Percentiles rank a stretch among this genome's conserved stretches.
Evolutionary conservation across 1,284 basidiomycete genomes (phyloP).

Genomic region (Apiotrichum domesticum): DNA sequence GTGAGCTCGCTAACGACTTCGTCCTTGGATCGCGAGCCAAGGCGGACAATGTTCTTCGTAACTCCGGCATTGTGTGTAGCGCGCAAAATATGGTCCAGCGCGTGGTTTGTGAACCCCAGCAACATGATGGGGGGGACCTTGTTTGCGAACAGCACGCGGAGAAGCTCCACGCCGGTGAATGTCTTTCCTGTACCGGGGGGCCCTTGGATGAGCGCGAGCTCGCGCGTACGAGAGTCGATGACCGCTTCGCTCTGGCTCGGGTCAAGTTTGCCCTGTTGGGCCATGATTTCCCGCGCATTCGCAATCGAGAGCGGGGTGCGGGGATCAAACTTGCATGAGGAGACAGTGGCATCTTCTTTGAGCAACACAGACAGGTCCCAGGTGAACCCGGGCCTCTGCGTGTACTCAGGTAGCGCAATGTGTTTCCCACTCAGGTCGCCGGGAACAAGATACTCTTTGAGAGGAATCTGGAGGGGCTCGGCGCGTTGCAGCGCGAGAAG

Average conservation of each 20-base stretch:
- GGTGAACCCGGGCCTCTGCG: conserved; percentile 51
- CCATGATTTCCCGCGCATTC: conserved; percentile 33
- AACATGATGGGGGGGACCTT: conserved; percentile 56
- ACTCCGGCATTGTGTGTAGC: conserved; percentile 59
- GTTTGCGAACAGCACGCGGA: conserved; percentile 58
- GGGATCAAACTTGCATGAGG: conserved; percentile 40
- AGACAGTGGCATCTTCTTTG: conserved; percentile 9
- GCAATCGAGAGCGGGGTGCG: conserved; percentile 47
- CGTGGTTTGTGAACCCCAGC: conserved; percentile 70
- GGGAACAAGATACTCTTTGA: conserved; percentile 53
- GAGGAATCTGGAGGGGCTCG: conserved; percentile 55
- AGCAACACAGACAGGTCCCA: conserved; percentile 53
- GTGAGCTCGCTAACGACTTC: conserved; percentile 51
- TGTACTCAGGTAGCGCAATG: conserved; percentile 53
- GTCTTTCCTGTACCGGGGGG: conserved; percentile 74
- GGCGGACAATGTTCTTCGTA: conserved; percentile 57
- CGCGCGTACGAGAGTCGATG: conserved; percentile 56
- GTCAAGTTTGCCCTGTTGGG: conserved; percentile 33
- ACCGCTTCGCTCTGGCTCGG: conserved; percentile 62
- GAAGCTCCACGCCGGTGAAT: conserved; percentile 60
- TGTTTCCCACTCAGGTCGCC: conserved; percentile 14
- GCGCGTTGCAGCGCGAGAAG: conserved; percentile 52
- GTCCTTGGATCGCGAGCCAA: conserved; percentile 59
- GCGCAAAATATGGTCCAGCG: conserved; percentile 62
- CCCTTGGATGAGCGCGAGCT: conserved; percentile 63